Percentiles rank a stretch among this genome's conserved stretches.
Evolutionary conservation across 176 grass and related monocot species (phyloP).

Genomic region (Triticum dicoccoides): DNA sequence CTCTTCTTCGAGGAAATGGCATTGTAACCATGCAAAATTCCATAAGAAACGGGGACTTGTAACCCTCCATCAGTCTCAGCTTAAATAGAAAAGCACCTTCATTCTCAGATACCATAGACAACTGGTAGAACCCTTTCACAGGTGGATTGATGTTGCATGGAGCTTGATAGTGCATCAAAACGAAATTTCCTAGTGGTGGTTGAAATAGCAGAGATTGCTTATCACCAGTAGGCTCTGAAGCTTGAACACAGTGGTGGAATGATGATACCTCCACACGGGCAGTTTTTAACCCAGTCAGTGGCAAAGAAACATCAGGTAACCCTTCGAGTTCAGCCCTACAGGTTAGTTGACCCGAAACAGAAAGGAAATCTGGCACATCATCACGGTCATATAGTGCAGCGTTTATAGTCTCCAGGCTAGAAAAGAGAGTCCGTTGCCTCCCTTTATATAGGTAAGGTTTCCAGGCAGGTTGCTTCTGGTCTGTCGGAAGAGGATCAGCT

Average conservation of each 20-base stretch:
- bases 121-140: conserved; percentile 93
- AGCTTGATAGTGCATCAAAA: conserved; percentile 79
- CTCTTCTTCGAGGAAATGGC: conserved; percentile 88
- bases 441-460: conserved; percentile 93
- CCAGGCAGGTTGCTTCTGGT: conserved; percentile 92
- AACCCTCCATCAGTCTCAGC: conserved; percentile 88
- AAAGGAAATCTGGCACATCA: conserved; percentile 88
- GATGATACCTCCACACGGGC: conserved; percentile 64
- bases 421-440: conserved; percentile 72
- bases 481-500: conserved; percentile 58
- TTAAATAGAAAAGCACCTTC: conserved; percentile 93
- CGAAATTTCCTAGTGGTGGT: conserved; percentile 86
- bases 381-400: conserved; percentile 94
- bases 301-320: conserved; percentile 85
- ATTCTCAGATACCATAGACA: conserved; percentile 94
- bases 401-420: conserved; percentile 67
- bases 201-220: conserved; percentile 84
- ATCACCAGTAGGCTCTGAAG: conserved; percentile 70
- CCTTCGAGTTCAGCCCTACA: conserved; percentile 97
- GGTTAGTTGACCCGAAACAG: conserved; percentile 86
- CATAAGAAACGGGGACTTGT: conserved; percentile 81
- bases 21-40: conserved; percentile 92
- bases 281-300: conserved; percentile 71
- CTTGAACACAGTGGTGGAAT: conserved; percentile 89
- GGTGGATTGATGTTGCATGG: conserved; percentile 55